Evolutionary conservation across 768 basidiomycete genomes (phyloP), one percentile per base, ranked within the genome.

Genomic region (Rhodotorula taiwanensis): DNA sequence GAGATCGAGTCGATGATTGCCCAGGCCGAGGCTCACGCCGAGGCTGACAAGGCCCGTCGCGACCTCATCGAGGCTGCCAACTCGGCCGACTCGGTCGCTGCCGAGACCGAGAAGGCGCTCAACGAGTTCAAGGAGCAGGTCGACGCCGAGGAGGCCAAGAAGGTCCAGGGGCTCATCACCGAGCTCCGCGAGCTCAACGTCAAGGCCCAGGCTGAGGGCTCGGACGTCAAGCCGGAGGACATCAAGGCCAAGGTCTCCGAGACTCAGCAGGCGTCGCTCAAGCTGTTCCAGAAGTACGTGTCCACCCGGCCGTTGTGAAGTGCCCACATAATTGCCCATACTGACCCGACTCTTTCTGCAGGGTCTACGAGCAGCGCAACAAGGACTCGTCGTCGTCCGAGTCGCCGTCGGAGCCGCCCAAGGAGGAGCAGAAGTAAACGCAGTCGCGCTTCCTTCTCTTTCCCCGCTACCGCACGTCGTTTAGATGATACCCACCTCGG

Each of bases 101-200:
- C 85, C 62, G 94, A 98, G 75, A 98, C 93, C 3, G 92, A 97
- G 82, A 98, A 97, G 89, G 89, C 92, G 23, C 88, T 98, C 86
- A 83, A 81, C 73, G 95, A 99, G 79, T 98, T 98, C 83, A 92
- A 93, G 81, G 89, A 94, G 50, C 91, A 97, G 75, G 84, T 99
- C 60, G 93, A 97, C 70, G 83, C 83, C 11, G 76, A 84, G 4
- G 95, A 99, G 83, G 87, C 87, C 79, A 91, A 93, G 74, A 97
- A 93, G 80, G 93, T 99, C 70, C 78, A 85, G 56, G 86, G 86
- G 77, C 86, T 94, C 50, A 78, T 99, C 36, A 76, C 77, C 58
- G 91, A 97, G 78, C 86, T 98, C 52, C 84, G 92, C 51, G 91
- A 92, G 76, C 74, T 98, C 69, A 85, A 90, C 21, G 80, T 81